Evolutionary conservation across 768 basidiomycete species (phyloP), one percentile per base, ranked within the genome.

Genomic region (Rhodotorula graminis): DNA sequence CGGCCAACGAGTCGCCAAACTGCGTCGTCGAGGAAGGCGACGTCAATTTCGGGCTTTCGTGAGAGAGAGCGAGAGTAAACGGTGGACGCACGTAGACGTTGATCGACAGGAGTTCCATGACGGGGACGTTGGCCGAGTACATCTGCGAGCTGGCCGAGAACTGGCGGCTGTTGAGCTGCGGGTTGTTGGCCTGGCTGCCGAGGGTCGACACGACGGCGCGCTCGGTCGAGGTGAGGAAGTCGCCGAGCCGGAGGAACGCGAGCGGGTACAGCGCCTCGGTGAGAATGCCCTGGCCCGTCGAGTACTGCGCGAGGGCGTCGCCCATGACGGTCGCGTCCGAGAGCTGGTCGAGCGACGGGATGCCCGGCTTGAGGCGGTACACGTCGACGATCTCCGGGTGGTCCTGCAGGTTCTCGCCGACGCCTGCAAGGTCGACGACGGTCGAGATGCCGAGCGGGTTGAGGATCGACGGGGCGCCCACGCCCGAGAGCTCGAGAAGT

Each of bases 381-480:
- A 72, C 65, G 67, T 63, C 56, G 61, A 67, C 64, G 37, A 67
- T 52, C 7, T 59, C 61, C 2, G 75, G 42, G 71, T 79, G 78
- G 33, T 78, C 78, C 55, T 83, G 82, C 21, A 85, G 76, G 76
- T 84, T 83, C 62, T 80, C 77, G 9, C 84, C 85, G 53, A 85
- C 85, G 37, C 78, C 80, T 0, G 83, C 82, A 0, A 84, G 78
- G 64, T 84, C 80, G 42, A 83, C 68, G 60, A 79, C 72, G 46
- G 77, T 68, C 21, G 64, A 46, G 70, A 85, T 81, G 3, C 64
- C 67, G 57, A 66, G 58, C 23, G 57, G 58, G 7, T 50, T 63
- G 40, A 76, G 61, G 52, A 76, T 44, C 2, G 63, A 6, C 6
- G 65, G 44, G 52, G 65, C 37, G 12, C 75, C 75, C 40, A 76